These are phyloP conservation scores for Delonix regia DNA, from an alignment of 306 rosid genomes.

Conservation along the genomic window DNA sequence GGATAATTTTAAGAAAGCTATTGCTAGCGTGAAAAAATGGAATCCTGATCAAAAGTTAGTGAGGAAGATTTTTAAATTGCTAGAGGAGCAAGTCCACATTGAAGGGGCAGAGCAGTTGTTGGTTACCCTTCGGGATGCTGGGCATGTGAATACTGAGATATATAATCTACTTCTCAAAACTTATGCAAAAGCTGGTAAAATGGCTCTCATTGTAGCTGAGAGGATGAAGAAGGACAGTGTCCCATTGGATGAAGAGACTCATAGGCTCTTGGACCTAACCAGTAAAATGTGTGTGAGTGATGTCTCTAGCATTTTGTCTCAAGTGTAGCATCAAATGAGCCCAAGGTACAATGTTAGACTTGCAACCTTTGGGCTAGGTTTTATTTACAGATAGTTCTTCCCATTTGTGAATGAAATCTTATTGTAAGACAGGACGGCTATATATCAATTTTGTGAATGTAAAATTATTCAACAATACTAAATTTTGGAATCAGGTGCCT, in stretches of 20 bases:
- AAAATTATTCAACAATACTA: background rate
- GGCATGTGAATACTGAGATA: conserved; percentile 66
- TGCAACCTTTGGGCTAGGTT: background rate
- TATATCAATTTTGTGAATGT: conserved; percentile 4
- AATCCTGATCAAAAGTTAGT: conserved; percentile 56
- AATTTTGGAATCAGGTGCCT: conserved; percentile 21
- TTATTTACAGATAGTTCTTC: background rate
- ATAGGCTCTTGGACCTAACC: conserved; percentile 59
- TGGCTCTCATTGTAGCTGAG: conserved; percentile 81
- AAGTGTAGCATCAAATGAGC: conserved; percentile 21
- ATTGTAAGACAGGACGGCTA: background rate
- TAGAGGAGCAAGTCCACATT: conserved; percentile 60
- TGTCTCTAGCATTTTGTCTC: conserved; percentile 49
- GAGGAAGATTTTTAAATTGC: conserved; percentile 57
- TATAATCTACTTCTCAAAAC: conserved; percentile 67
- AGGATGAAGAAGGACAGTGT: conserved; percentile 81
- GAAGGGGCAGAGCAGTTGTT: conserved; percentile 75
- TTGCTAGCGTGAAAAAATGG: conserved; percentile 78
- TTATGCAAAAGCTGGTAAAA: conserved; percentile 76
- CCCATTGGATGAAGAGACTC: conserved; percentile 73
- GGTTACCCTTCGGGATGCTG: conserved; percentile 59
- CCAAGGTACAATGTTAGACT: conserved; percentile 8
- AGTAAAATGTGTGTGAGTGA: conserved; percentile 76
- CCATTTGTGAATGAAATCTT: conserved; percentile 23
- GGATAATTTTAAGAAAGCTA: conserved; percentile 61